Conservation (phyloP, 2,329 filamentous ascomycete genomes). For the Periconia macrospinosa region DNA sequence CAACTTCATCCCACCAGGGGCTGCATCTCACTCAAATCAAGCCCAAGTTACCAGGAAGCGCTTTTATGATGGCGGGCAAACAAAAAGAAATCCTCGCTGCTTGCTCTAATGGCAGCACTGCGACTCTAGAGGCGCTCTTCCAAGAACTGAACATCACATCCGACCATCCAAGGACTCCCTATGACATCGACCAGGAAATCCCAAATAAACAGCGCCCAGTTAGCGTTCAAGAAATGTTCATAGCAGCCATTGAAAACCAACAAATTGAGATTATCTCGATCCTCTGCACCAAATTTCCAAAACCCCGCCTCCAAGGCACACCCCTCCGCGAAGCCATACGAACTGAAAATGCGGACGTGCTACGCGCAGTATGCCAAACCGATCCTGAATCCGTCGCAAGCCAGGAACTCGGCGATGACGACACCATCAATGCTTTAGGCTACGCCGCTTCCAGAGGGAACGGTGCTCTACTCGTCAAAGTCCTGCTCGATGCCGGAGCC, state of each 20-base stretch:
- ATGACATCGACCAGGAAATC: slow-evolving; percentile 1
- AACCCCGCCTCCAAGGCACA: neutral
- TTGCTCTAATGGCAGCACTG: slow-evolving; percentile 5
- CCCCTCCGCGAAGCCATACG: slow-evolving; percentile 5
- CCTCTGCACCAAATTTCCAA: slow-evolving; percentile 2
- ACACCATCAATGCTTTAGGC: slow-evolving; percentile 1
- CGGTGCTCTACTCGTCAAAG: slow-evolving; percentile 7
- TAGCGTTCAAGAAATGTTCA: slow-evolving; percentile 2
- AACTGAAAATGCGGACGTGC: slow-evolving; percentile 3
- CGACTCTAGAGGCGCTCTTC: slow-evolving; percentile 3
- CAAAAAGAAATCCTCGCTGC: slow-evolving; percentile 1
- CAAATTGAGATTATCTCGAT: slow-evolving; percentile 3
- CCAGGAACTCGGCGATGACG: slow-evolving; percentile 5
- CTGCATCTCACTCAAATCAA: neutral
- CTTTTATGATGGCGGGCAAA: neutral
- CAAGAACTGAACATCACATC: neutral
- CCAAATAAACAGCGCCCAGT: slow-evolving; percentile 3
- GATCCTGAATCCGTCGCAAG: slow-evolving; percentile 1
- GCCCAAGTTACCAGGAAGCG: neutral
- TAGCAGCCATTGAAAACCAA: neutral
- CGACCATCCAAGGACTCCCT: slow-evolving; percentile 3
- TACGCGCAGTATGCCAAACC: slow-evolving; percentile 2
- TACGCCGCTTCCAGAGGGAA: slow-evolving; percentile 5
- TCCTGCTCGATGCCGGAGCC: slow-evolving; percentile 11
- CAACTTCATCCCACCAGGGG: neutral